A percentile compares a stretch with the other conserved stretches of the same genome.
These are phyloP conservation scores for Phalaenopsis hybrid DNA, from an alignment of 116 monocot genomes.

Conservation along the genomic window DNA sequence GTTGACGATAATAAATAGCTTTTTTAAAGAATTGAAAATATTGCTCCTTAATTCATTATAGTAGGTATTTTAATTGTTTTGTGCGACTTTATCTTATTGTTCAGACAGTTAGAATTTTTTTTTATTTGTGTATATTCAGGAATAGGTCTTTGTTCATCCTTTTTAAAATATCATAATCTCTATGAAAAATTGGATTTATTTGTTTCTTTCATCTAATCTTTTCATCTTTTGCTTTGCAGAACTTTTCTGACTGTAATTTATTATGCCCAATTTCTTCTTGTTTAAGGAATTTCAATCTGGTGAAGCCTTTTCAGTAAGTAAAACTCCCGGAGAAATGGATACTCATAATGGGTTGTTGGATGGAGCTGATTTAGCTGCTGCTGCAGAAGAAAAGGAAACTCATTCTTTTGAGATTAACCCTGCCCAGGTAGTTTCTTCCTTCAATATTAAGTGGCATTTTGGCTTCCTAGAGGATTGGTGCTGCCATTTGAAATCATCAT, in stretches of 20 bases:
- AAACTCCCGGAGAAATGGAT: conserved; percentile 46
- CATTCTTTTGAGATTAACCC: conserved; percentile 98
- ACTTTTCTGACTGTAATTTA: background rate
- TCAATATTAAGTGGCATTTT: background rate
- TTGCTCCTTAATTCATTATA: background rate
- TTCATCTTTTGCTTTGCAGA: background rate
- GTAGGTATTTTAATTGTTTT: background rate
- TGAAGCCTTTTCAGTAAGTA: conserved; percentile 76
- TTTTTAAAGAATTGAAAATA: background rate
- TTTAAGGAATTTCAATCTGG: conserved; percentile 45
- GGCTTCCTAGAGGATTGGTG: background rate
- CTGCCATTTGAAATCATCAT: background rate
- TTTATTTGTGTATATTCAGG: background rate
- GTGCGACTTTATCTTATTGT: background rate
- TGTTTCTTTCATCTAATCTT: background rate
- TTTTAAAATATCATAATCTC: background rate
- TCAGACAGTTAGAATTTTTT: background rate
- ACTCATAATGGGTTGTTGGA: conserved; percentile 70
- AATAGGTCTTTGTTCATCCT: background rate
- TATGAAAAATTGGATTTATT: background rate
- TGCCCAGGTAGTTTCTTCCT: conserved; percentile 40
- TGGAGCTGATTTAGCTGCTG: conserved; percentile 78
- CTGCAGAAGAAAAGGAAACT: conserved; percentile 88
- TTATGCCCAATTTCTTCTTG: background rate
- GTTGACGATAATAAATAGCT: background rate